Evolutionary conservation across 257 asterid species (phyloP), one percentile per base, ranked within the genome.

Genomic region (Ballota nigra): DNA sequence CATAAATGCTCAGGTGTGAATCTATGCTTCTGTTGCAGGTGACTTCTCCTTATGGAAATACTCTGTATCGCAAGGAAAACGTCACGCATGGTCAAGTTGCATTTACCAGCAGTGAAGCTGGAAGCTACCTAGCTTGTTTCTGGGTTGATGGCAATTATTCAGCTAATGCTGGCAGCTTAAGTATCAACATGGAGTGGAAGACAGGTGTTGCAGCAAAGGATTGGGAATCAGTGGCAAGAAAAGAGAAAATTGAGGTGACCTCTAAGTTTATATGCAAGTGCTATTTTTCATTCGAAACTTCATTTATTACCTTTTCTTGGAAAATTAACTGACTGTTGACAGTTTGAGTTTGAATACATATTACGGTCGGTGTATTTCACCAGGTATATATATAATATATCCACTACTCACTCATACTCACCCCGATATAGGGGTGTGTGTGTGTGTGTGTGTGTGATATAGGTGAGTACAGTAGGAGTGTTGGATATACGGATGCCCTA

Each of bases 161-260:
- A 11, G 78, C 68, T 55, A 55, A 6, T 16, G 22, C 40, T 43
- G 80, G 78, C 19, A 80, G 58, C n/a, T 26, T 86, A 70, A 86
- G 80, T 70, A 74, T 83, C 72, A 84, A 78, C 72, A 51, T 86
- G 62, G 86, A 83, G 33, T 86, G 89, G 89, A 86, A 68, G 75
- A 80, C 69, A 0, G 89, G 91, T 31, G 65, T 83, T 70, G 87
- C 89, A 49, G 88, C 88, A 4, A 86, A 83, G 70, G 90, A 85
- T 62, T 85, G 90, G 90, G 88, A 83, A 8, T 78, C 85, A 18
- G 83, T 83, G 20, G 91, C 88, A 15, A 79, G 78, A 71, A 86
- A 79, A 55, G 88, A 86, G 31, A 83, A 80, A 63, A 66, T 86
- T 59, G 87, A 86, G 91, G 91, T 80, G 76, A 45, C 59, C 71